Percentiles rank a stretch among this genome's conserved stretches.
Evolutionary conservation across 441 rosid genomes (phyloP).

Genomic region (Mallotus repandus): DNA sequence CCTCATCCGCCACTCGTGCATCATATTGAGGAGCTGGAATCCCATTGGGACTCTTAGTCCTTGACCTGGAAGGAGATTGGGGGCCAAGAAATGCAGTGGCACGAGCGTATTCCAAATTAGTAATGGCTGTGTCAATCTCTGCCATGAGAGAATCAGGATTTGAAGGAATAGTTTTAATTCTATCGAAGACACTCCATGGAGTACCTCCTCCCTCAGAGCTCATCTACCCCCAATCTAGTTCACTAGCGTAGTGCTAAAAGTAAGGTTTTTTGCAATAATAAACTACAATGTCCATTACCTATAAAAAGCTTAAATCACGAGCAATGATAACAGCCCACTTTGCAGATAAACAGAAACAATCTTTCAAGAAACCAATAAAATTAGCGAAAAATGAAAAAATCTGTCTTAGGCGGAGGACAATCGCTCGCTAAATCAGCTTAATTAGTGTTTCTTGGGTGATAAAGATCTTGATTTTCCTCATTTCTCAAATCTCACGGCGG

Average conservation of each 20-base stretch:
- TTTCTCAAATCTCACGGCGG: not conserved
- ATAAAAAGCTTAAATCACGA: not conserved
- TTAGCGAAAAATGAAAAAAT: too few species aligned
- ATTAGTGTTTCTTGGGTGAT: not conserved
- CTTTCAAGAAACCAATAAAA: not conserved
- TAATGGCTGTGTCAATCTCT: constrained; percentile 51
- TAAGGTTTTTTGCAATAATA: not conserved
- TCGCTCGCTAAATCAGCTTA: not conserved
- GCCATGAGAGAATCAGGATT: constrained; percentile 56
- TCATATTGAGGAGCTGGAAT: constrained; percentile 35
- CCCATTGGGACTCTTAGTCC: constrained; percentile 21
- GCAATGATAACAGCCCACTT: not conserved
- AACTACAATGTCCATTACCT: not conserved
- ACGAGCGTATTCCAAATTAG: constrained; percentile 49
- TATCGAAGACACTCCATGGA: constrained; percentile 50
- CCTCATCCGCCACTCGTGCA: constrained; percentile 50
- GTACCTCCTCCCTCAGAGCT: constrained; percentile 36
- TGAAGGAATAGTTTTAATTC: constrained; percentile 39
- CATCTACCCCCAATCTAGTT: constrained; percentile 24
- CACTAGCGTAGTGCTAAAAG: not conserved
- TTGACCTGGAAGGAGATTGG: constrained; percentile 28
- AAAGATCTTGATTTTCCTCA: not conserved
- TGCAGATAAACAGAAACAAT: not conserved
- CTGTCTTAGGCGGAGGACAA: not conserved
- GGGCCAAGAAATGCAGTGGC: constrained; percentile 41